Percentiles rank a stretch among this genome's conserved stretches.
Evolutionary conservation across 495 filamentous ascomycete genomes (phyloP).

Genomic region (Daldinia childiae): DNA sequence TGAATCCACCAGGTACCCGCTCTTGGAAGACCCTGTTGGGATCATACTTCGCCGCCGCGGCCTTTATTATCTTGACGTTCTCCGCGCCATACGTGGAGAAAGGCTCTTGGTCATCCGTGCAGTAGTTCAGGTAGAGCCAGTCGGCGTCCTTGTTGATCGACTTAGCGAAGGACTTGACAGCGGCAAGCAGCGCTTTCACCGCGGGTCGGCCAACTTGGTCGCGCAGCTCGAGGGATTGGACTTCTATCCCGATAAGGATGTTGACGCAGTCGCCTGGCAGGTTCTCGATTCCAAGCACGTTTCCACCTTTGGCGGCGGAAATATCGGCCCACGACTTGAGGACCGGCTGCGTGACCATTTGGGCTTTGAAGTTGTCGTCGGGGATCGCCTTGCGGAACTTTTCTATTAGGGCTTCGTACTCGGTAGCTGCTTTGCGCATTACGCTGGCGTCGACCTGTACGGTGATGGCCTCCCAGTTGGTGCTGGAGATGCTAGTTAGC

Average conservation of each 20-base stretch:
- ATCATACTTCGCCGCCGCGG: conserved; percentile 58
- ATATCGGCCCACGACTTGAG: conserved; percentile 52
- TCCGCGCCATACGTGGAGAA: conserved; percentile 59
- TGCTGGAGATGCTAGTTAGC: neutral
- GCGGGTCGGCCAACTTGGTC: neutral
- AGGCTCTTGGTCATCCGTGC: conserved; percentile 52
- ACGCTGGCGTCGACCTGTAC: neutral
- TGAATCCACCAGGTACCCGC: conserved; percentile 46
- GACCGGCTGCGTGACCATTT: conserved; percentile 61
- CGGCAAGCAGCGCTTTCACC: conserved; percentile 12
- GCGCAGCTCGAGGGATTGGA: conserved; percentile 32
- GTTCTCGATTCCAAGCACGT: conserved; percentile 61
- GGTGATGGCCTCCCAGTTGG: conserved; percentile 2
- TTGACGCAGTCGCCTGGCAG: conserved; percentile 47
- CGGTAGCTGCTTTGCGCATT: neutral
- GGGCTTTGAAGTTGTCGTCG: conserved; percentile 49
- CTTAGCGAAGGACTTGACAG: conserved; percentile 18
- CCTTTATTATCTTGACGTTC: conserved; percentile 51
- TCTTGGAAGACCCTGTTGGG: conserved; percentile 58
- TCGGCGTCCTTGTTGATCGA: conserved; percentile 20
- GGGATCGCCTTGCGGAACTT: conserved; percentile 37
- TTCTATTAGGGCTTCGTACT: neutral
- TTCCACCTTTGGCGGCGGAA: conserved; percentile 59
- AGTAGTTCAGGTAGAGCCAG: conserved; percentile 54
- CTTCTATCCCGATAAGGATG: conserved; percentile 25